phyloP scores from a whole-genome alignment of 2,329 filamentous ascomycete genomes.

The Monascus ruber region DNA sequence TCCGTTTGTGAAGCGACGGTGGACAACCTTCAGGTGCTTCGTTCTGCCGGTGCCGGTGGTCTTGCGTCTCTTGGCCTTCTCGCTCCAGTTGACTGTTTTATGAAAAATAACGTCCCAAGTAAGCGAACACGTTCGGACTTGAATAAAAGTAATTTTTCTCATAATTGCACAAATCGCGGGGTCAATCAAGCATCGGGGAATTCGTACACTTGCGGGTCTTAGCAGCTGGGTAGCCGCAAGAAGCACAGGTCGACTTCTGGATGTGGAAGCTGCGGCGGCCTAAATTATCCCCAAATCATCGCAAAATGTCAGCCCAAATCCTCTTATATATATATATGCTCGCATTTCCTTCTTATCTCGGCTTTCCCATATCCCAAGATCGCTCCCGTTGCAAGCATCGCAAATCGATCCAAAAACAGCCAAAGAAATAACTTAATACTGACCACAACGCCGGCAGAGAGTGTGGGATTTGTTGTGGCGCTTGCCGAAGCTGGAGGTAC shows the following conservation, averaged over 20 bases:
- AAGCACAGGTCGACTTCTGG: constrained; percentile 97
- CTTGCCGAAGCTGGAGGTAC: constrained; percentile 61
- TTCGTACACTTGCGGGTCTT: constrained; percentile 96
- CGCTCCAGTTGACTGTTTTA: constrained; percentile 87
- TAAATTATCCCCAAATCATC: constrained; percentile 27
- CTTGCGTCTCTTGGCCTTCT: constrained; percentile 99
- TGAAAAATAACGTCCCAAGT: constrained; percentile 18
- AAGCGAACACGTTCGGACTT: constrained; percentile 6
- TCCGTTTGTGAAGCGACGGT: constrained; percentile 92
- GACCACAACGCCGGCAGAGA: constrained; percentile 96
- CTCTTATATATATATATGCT: constrained; percentile 1
- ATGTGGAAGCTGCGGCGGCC: constrained; percentile 96
- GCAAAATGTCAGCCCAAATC: constrained; percentile 22
- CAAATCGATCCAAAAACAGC: constrained; percentile 5
- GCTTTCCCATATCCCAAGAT: constrained; percentile 2
- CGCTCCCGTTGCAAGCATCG: constrained; percentile 7
- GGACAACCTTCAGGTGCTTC: constrained; percentile 85
- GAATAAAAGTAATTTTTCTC: constrained; percentile 1
- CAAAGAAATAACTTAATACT: constrained; percentile 36
- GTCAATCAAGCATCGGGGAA: constrained; percentile 3
- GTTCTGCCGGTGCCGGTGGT: constrained; percentile 94
- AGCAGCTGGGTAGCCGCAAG: constrained; percentile 93
- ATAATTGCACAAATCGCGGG: constrained; percentile 3
- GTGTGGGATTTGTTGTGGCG: constrained; percentile 98
- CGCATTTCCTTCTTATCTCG: constrained; percentile 5